Conservation (phyloP, 805 yeast genomes). For the Saturnispora silvae region DNA sequence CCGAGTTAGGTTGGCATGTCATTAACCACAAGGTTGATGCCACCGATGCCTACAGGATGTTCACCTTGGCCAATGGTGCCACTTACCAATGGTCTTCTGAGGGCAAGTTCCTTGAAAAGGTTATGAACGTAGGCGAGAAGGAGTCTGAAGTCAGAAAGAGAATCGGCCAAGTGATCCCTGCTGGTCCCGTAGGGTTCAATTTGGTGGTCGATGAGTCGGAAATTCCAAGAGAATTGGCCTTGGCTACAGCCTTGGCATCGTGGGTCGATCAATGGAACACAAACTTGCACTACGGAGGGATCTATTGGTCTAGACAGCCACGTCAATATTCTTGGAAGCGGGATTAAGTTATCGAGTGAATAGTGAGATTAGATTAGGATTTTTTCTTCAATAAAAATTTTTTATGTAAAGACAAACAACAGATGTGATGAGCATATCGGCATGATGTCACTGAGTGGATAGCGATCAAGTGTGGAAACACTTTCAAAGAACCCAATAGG, state of each 20-base stretch:
- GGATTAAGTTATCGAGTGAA: constrained; percentile 27
- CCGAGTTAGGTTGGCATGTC: constrained; percentile 57
- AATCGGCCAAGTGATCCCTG: constrained; percentile 47
- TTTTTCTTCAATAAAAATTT: no score
- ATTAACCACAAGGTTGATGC: constrained; percentile 53
- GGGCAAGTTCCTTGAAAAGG: constrained; percentile 48
- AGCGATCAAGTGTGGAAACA: no score
- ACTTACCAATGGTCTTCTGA: constrained; percentile 57
- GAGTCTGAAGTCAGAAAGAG: constrained; percentile 56
- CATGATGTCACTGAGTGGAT: no score
- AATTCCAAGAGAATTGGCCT: constrained; percentile 47
- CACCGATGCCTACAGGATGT: constrained; percentile 48
- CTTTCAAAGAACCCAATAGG: no score
- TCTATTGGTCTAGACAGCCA: constrained; percentile 44
- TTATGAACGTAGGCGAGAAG: constrained; percentile 49
- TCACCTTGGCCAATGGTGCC: constrained; percentile 47
- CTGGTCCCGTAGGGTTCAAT: constrained; percentile 45
- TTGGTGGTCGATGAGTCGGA: constrained; percentile 42
- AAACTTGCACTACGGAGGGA: constrained; percentile 50
- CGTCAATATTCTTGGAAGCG: constrained; percentile 46
- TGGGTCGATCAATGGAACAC: constrained; percentile 63
- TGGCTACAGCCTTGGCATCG: constrained; percentile 49
- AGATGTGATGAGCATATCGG: no score
- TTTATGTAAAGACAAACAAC: no score
- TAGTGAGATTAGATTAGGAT: no score